Evolutionary conservation across 345 rosid genomes (phyloP).

Genomic region (Erodium maritimum): DNA sequence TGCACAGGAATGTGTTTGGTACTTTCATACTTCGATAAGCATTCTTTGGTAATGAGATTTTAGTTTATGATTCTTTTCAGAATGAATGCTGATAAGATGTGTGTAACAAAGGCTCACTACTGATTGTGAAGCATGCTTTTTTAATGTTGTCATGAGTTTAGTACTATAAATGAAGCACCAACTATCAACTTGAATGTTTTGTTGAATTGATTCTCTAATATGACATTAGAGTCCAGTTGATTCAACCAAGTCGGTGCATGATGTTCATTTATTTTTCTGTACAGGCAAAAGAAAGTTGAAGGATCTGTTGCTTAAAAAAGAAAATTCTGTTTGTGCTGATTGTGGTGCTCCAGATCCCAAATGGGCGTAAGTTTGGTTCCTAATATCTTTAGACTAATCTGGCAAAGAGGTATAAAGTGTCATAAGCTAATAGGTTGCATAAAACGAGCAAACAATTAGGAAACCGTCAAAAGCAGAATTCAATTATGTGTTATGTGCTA

Average conservation of each 20-base stretch:
- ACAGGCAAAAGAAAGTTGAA: constrained; percentile 72
- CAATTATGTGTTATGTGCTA: neutral
- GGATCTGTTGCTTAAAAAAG: constrained; percentile 56
- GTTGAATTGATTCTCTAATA: no score
- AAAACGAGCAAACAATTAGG: neutral
- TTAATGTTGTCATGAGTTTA: no score
- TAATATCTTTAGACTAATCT: neutral
- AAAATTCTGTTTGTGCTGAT: constrained; percentile 88
- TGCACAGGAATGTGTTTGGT: neutral
- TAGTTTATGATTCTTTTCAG: neutral
- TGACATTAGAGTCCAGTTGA: no score
- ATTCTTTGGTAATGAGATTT: no score
- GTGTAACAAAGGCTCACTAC: neutral
- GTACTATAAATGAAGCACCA: no score
- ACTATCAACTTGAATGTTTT: no score
- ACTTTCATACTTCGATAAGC: neutral
- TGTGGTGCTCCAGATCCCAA: constrained; percentile 95
- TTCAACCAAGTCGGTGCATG: no score
- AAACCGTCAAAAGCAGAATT: neutral
- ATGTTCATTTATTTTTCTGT: constrained; percentile 1
- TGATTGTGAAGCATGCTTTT: neutral
- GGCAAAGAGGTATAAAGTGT: neutral
- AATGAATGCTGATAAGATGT: neutral
- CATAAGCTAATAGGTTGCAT: neutral
- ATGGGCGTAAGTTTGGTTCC: constrained; percentile 83